These are phyloP conservation scores for Globisporangium cylindrosporum DNA, from an alignment of 352 stramenopile species.

Conservation along the genomic window DNA sequence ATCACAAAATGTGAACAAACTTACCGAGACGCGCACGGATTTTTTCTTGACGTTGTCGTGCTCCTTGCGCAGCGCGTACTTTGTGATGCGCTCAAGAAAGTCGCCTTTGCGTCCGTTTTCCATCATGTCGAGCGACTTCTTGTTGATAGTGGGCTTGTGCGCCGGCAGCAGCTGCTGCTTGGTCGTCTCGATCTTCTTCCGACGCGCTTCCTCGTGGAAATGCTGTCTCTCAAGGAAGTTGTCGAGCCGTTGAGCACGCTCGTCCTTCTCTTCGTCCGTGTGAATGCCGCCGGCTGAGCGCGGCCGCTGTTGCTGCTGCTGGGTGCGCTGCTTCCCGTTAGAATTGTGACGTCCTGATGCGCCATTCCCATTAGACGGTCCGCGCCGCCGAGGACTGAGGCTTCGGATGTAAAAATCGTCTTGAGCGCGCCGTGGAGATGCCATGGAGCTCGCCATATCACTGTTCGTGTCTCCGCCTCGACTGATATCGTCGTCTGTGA, in stretches of 20 bases:
- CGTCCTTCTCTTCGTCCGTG: slow-evolving; percentile 42
- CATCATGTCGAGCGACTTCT: slow-evolving; percentile 78
- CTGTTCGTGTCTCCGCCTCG: slow-evolving; percentile 21
- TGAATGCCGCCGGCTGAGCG: slow-evolving; percentile 47
- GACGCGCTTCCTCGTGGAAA: slow-evolving; percentile 65
- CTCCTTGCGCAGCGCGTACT: slow-evolving; percentile 76
- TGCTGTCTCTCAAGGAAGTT: slow-evolving; percentile 74
- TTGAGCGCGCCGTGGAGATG: slow-evolving; percentile 31
- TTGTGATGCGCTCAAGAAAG: slow-evolving; percentile 76
- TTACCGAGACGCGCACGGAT: slow-evolving; percentile 51
- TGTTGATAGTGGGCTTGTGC: slow-evolving; percentile 79
- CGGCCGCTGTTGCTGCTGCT: slow-evolving; percentile 31
- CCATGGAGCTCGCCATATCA: slow-evolving; percentile 12
- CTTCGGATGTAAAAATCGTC: slow-evolving; percentile 56
- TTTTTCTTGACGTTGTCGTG: slow-evolving; percentile 80
- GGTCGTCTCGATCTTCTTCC: slow-evolving; percentile 60
- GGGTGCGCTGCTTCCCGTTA: background rate
- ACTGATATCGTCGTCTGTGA: slow-evolving; percentile 18
- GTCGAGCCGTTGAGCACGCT: slow-evolving; percentile 53
- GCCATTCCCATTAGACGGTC: slow-evolving; percentile 8
- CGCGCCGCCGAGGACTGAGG: slow-evolving; percentile 13
- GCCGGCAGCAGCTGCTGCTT: slow-evolving; percentile 54
- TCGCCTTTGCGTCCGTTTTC: slow-evolving; percentile 77
- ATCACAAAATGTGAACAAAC: slow-evolving; percentile 1
- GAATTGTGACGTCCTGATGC: slow-evolving; percentile 8